Base-by-base conservation (phyloP, 306 rosid species). In the Luffa aegyptiaca region DNA sequence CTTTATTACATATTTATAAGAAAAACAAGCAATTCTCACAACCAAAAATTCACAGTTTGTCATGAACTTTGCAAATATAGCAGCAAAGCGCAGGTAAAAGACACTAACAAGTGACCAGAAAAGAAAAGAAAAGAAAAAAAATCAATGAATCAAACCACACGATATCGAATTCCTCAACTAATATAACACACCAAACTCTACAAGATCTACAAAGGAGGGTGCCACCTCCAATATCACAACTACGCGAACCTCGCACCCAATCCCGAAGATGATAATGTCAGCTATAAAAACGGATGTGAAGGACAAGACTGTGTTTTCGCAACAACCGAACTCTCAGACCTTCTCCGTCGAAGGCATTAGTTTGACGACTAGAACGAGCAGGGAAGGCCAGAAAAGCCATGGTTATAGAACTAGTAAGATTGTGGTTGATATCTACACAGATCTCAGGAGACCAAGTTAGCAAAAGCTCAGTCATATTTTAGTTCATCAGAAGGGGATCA, bases 141-240 rank as follows among this genome's bases (percentile, higher is more conserved):
- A 85, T 80, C 68, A 85, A 82, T 83, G 76, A 64, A 84, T 85
- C 89, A 85, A 86, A 84, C 87, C 82, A 82, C 86, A 55, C 49
- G 37, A 84, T 20, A 66, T 56, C 92, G 88, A 51, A 85, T 88
- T 90, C 84, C 88, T 88, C 84, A 53, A 74, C 78, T 14, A 81
- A 80, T 81, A 81, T 86, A 84, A 65, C 85, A 84, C 81, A 80
- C 81, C 86, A 85, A 83, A 87, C 83, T 79, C 89, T 87, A 87
- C 86, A 80, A 44, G 78, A 80, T 82, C 84, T 80, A 85, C 76
- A 78, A 77, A 12, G 80, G 51, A 58, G 48, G 66, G 11, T 0
- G 18, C 62, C 79, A 17, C 64, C 61, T 76, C 66, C 52, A 13
- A 5, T 26, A 56, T 5, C 53, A 12, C 36, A 39, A 37, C 66